Conservation (phyloP, 2,329 filamentous ascomycete genomes). For the Mycosphaerelloides madeirae region DNA sequence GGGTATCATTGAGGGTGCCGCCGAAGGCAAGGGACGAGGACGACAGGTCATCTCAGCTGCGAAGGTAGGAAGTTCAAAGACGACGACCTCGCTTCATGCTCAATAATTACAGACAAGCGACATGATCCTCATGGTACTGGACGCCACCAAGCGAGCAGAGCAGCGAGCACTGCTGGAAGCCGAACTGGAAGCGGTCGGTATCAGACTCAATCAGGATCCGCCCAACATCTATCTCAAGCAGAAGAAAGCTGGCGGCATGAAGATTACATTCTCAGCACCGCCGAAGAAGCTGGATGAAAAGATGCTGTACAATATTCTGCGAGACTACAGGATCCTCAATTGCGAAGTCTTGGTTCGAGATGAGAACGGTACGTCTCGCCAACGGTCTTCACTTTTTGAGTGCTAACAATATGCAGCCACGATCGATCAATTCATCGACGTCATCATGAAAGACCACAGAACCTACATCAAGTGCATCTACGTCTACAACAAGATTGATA, state of each 20-base stretch:
- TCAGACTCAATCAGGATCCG: slow-evolving; percentile 83
- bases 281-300: slow-evolving; percentile 93
- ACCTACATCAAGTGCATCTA: slow-evolving; percentile 95
- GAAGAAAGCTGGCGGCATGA: slow-evolving; percentile 97
- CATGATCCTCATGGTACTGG: slow-evolving; percentile 91
- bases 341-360: slow-evolving; percentile 93
- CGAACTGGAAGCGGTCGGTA: slow-evolving; percentile 91
- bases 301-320: slow-evolving; percentile 95
- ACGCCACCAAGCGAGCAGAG: slow-evolving; percentile 93
- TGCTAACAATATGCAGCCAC: slow-evolving; percentile 54
- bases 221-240: slow-evolving; percentile 98
- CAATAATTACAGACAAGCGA: slow-evolving; percentile 66
- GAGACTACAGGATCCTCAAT: slow-evolving; percentile 98
- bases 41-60: slow-evolving; percentile 95
- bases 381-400: background rate
- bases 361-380: slow-evolving; percentile 59
- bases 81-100: slow-evolving; percentile 2
- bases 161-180: slow-evolving; percentile 85
- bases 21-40: slow-evolving; percentile 92
- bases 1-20: slow-evolving; percentile 94
- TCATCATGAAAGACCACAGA: slow-evolving; percentile 98
- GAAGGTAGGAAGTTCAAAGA: slow-evolving; percentile 51
- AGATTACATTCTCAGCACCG: slow-evolving; percentile 88
- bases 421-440: slow-evolving; percentile 97
- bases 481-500: slow-evolving; percentile 99